A percentile compares a stretch with the other conserved stretches of the same genome.
These are phyloP conservation scores for Solanum pimpinellifolium DNA, from an alignment of 257 asterid genomes.

Conservation along the genomic window DNA sequence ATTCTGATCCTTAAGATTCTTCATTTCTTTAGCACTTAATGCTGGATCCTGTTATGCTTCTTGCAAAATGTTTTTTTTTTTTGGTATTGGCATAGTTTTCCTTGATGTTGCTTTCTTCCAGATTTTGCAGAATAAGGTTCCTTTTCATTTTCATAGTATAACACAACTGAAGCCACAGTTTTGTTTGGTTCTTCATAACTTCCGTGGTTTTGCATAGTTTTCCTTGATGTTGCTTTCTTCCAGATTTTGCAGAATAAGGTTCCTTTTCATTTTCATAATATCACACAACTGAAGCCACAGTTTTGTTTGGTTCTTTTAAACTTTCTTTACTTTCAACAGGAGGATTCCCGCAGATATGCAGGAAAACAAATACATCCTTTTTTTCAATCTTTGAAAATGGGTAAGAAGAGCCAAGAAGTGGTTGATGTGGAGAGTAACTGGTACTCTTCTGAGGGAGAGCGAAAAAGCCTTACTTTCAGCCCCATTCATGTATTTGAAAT, in stretches of 20 bases:
- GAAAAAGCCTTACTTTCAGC: constrained; percentile 36
- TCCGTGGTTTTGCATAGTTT: not conserved
- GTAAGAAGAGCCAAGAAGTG: constrained; percentile 43
- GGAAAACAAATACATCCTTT: constrained; percentile 91
- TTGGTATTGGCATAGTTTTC: not conserved
- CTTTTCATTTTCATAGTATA: not conserved
- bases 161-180: not conserved
- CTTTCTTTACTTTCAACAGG: constrained; percentile 36
- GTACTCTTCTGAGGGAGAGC: constrained; percentile 35
- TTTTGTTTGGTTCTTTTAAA: not conserved
- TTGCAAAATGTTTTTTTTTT: not conserved
- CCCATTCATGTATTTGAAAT: constrained; percentile 76
- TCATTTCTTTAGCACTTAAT: not conserved
- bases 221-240: not conserved
- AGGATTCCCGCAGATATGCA: constrained; percentile 68
- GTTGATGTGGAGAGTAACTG: constrained; percentile 31
- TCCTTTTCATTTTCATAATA: not conserved
- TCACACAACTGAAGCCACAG: not conserved
- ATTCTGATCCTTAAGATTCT: not conserved
- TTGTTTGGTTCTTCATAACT: not conserved
- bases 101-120: not conserved
- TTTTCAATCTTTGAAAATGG: constrained; percentile 59
- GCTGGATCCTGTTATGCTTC: not conserved
- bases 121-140: not conserved
- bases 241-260: not conserved